These are phyloP conservation scores for Filobasidium floriforme DNA, from an alignment of 768 basidiomycete species.

Conservation along the genomic window DNA sequence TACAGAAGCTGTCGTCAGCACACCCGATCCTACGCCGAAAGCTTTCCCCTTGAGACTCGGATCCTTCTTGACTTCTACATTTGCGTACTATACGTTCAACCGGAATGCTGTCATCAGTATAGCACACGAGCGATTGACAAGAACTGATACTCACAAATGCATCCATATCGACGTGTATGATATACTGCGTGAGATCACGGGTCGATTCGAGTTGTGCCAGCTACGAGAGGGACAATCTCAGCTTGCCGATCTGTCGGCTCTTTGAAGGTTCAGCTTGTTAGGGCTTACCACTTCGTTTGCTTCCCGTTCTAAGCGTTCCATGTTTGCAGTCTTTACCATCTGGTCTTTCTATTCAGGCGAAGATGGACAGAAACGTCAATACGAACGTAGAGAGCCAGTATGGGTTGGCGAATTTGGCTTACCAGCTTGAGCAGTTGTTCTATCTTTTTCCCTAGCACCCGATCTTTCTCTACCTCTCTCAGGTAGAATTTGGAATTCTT, in stretches of 20 bases:
- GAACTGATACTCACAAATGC: conserved; percentile 53
- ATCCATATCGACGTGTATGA: conserved; percentile 95
- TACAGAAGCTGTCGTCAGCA: conserved; percentile 66
- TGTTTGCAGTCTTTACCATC: conserved; percentile 28
- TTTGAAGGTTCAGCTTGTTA: conserved; percentile 1
- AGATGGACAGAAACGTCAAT: conserved; percentile 47
- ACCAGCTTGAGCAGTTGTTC: conserved; percentile 56
- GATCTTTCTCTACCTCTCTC: conserved; percentile 87
- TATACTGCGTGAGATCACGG: conserved; percentile 70
- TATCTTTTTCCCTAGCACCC: conserved; percentile 71
- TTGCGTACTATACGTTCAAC: conserved; percentile 54
- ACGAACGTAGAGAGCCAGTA: no score
- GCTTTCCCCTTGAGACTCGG: conserved; percentile 44
- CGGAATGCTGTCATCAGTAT: conserved; percentile 39
- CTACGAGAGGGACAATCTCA: conserved; percentile 25
- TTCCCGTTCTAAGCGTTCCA: conserved; percentile 57
- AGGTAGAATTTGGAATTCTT: conserved; percentile 67
- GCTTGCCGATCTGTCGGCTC: neutral
- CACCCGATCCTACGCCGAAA: conserved; percentile 67
- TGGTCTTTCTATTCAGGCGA: conserved; percentile 47
- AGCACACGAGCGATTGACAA: conserved; percentile 16
- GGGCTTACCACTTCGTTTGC: conserved; percentile 64
- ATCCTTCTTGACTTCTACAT: conserved; percentile 40
- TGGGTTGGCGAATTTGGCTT: conserved; percentile 4
- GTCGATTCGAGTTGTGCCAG: conserved; percentile 63